phyloP scores from a whole-genome alignment of 192 early-diverging fungal genomes.

The Backusella macrospora region DNA sequence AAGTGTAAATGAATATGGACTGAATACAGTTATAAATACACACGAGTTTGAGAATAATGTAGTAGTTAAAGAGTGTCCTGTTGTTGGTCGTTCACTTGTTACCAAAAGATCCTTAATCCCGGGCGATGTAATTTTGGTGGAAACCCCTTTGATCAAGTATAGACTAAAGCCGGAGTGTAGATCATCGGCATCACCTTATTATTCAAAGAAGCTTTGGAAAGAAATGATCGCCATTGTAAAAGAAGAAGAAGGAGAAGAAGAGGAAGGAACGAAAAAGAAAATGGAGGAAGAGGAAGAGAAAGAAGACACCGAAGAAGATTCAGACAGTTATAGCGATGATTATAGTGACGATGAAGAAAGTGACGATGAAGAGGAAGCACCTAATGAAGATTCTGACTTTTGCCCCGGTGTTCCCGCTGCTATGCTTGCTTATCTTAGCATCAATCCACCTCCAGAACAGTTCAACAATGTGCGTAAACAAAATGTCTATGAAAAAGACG shows the following conservation, averaged over 20 bases:
- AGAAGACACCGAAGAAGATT: not conserved
- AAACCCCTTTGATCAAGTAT: constrained; percentile 36
- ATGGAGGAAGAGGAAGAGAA: not conserved
- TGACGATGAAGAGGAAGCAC: constrained; percentile 16
- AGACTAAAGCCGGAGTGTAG: constrained; percentile 33
- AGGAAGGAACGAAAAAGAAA: not conserved
- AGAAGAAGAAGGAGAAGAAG: constrained; percentile 8
- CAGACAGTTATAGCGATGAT: not conserved
- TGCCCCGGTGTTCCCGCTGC: constrained; percentile 42
- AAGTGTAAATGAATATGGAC: constrained; percentile 23
- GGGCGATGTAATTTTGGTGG: constrained; percentile 36
- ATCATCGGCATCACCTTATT: constrained; percentile 36
- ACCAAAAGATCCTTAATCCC: constrained; percentile 21
- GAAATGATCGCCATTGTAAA: constrained; percentile 21
- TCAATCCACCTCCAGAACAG: constrained; percentile 29
- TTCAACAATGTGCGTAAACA: not conserved
- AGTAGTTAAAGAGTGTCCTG: constrained; percentile 19
- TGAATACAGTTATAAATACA: constrained; percentile 35
- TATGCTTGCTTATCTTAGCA: constrained; percentile 35
- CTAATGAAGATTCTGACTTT: constrained; percentile 23
- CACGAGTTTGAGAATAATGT: constrained; percentile 22
- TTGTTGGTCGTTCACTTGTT: constrained; percentile 34
- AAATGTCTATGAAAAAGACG: not conserved
- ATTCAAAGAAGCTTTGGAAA: constrained; percentile 37
- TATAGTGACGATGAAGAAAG: constrained; percentile 10